Percentiles rank a stretch among this genome's conserved stretches.
Evolutionary conservation across 148 eudicot species (phyloP).

Genomic region (Chenopodium quinoa): DNA sequence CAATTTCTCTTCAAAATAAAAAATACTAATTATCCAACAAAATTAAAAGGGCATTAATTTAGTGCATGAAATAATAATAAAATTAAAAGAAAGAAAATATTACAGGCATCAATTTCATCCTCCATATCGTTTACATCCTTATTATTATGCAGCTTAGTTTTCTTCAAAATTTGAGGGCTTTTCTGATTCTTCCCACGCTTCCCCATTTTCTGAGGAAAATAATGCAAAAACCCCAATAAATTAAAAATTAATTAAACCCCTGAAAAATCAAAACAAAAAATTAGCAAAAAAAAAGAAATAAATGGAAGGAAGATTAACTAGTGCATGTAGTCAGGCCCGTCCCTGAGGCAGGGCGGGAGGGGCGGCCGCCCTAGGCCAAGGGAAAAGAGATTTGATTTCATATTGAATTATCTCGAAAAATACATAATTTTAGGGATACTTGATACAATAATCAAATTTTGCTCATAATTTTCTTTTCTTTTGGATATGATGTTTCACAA

Average conservation of each 20-base stretch:
- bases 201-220: slow-evolving; percentile 33
- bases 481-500: too few relatives aligned
- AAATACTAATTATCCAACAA: neutral
- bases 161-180: slow-evolving; percentile 40
- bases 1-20: too few relatives aligned
- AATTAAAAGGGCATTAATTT: neutral
- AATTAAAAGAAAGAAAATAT: neutral
- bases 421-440: too few relatives aligned
- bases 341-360: too few relatives aligned
- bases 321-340: neutral
- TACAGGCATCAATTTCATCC: slow-evolving; percentile 95
- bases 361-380: too few relatives aligned
- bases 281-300: neutral
- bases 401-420: too few relatives aligned
- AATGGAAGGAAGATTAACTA: neutral
- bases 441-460: too few relatives aligned
- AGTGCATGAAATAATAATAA: neutral
- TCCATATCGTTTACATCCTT: slow-evolving; percentile 41
- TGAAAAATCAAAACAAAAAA: neutral
- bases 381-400: too few relatives aligned
- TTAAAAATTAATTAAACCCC: neutral
- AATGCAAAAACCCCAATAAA: neutral
- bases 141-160: slow-evolving; percentile 23
- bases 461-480: too few relatives aligned
- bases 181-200: slow-evolving; percentile 54